Base-by-base conservation (phyloP, 345 rosid genomes). In the Arabidopsis arenosa region DNA sequence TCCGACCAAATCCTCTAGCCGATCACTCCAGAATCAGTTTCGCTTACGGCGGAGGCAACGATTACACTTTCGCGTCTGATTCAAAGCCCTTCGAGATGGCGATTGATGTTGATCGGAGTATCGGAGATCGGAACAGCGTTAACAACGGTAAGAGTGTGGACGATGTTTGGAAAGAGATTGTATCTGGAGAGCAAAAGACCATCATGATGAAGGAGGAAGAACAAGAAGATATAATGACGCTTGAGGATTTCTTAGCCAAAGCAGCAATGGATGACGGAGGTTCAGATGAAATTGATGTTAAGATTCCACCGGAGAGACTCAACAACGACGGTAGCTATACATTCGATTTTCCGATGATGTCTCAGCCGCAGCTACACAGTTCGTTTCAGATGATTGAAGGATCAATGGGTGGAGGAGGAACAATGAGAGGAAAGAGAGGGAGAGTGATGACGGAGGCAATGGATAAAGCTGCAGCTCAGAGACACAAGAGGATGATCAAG, bases 401-500 rank as follows among this genome's bases (percentile, higher is more conserved):
- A 15, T 17, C 69, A 12, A 8, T 18, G 2, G 35, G 68, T 5
- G 76, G 40, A 21, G 68, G 72, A 47, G 64, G 44, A 45, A 12
- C 7, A 58, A 45, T 48, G 48, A 82, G 80, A 9, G 87, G 86
- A n/a, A 83, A 87, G 68, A 91, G 89, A 79, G 90, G 88, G 86
- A 90, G 97, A 79, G 88, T 87, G 79, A 82, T 86, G 83, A 66
- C 82, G 57, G 73, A 89, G 75, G 90, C 90, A 1, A 44, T 90
- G 81, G 99, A 95, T 68, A 92, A 85, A 83, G 96, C 88, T 0
- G 90, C 93, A 6, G 93, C 89, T 77, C 98, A 95, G 77, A 87
- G 99, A 72, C 99, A 95, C 75, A 85, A 84, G 81, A 87, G 99
- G 87, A 95, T 92, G 99, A 95, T 95, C 36, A 95, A 95, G 94